Evolutionary conservation across 306 rosid species (phyloP), one percentile per base, ranked within the genome.

Genomic region (Quercus ilex): DNA sequence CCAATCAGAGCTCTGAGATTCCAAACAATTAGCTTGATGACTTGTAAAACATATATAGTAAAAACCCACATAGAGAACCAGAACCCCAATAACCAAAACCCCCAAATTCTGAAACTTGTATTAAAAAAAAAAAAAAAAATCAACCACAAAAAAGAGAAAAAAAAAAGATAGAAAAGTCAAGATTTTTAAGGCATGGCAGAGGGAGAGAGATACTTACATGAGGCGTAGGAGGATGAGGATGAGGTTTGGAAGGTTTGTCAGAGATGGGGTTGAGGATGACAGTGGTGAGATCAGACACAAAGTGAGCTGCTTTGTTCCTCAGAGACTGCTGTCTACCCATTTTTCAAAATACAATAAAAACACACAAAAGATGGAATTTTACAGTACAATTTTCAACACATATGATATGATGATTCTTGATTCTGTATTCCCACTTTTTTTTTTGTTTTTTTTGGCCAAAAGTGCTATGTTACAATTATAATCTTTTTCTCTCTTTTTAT

Each of bases 201-300:
- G 55, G 71, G 15, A 80, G 78, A 81, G 78, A 82, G 55, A 77
- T 31, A 81, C 92, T 91, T 85, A 92, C 97, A 9, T 86, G 17
- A 49, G 53, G 53, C 12, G 53, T 3, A 49, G 14, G 53, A 30
- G 78, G 70, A 33, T 74, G 35, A 21, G 74, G 52, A 8, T 67
- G 52, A 70, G 92, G 56, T 68, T 80, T 83, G 33, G 91, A 80
- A 69, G 98, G 84, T 73, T 88, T 90, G 59, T 94, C 95, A 55
- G 99, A 92, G 74, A 92, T 92, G 55, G 97, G 97, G 72, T 94
- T 94, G 76, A 94, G 97, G 46, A 94, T 79, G 56, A 88, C 88
- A 26, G 97, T 94, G 81, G 97, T 90, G 84, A 94, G 82, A 84
- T 94, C 99, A 71, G 97, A 90, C 2, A 94, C 95, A 43, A 94